Evolutionary conservation across 257 asterid genomes (phyloP), one percentile per base, ranked within the genome.

Genomic region (Solanum pimpinellifolium): DNA sequence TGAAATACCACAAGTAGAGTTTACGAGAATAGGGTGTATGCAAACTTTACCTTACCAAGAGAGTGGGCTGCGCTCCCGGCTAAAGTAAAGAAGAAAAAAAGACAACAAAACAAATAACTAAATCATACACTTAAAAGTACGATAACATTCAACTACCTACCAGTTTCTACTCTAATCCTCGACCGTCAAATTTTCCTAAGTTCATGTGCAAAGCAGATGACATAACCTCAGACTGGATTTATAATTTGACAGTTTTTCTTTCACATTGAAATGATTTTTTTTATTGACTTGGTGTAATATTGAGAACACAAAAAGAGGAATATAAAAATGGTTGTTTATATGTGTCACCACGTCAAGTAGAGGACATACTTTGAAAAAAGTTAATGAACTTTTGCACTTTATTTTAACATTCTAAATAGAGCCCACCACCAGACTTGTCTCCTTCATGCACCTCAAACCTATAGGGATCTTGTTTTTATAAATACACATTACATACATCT

Each of bases 361-460:
- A 44, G 9, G 83, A 77, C 37, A 44, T 49, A 0, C 0, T 69
- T 85, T 44, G 29, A 82, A 89, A 91, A 76, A 72, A 86, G 84
- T 37, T 89, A 86, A n/a, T 90, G 91, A 86, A 85, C 80, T 91
- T 89, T 91, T 88, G 91, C 98, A 91, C 93, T 93, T 91, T 92
- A 2, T 72, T 91, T 85, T 86, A 90, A 89, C 41, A 27, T 89
- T 88, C 92, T 88, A 80, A 90, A 86, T 77, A 88, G 90, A 89
- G 91, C 95, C 95, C 95, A 92, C 98, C 94, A 91, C 95, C 91
- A 90, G 42, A 73, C 39, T 90, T 90, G 93, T 88, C 97, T 88
- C 87, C 85, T 88, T 89, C 86, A 39, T 68, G 83, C 68, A 66
- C 85, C 86, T 81, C 87, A 89, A 88, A 85, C 68, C 87, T 42